Conservation (phyloP, 495 filamentous ascomycete species). For the Lasiosphaeria ovina region DNA sequence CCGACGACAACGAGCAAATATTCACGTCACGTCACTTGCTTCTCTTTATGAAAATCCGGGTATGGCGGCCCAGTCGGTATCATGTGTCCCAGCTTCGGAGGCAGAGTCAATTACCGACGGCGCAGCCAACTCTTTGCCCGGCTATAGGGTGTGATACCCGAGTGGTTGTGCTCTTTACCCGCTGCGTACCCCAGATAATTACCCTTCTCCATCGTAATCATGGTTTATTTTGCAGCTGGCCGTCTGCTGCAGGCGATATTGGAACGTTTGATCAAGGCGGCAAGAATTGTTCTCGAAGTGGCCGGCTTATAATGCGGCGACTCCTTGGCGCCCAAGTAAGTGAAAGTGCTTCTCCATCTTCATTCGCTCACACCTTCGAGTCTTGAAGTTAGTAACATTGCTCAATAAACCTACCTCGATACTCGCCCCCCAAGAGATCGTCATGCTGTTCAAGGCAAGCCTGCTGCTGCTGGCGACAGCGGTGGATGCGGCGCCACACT, state of each 20-base stretch:
- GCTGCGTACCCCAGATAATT: not conserved
- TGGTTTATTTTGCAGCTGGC: not conserved
- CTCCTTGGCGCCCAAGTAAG: too few relatives aligned
- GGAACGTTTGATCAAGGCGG: too few relatives aligned
- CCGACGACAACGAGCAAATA: too few relatives aligned
- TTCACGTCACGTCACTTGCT: not conserved
- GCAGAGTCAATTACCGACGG: not conserved
- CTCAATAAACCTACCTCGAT: not conserved
- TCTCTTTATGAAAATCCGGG: not conserved
- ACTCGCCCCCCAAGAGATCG: not conserved
- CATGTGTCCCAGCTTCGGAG: not conserved
- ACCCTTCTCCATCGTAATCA: not conserved
- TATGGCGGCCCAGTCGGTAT: not conserved
- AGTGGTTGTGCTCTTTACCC: constrained; percentile 1
- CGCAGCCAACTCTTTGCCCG: not conserved
- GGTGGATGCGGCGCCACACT: not conserved
- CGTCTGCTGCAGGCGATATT: too few relatives aligned
- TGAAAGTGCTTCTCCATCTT: too few relatives aligned
- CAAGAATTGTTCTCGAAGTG: too few relatives aligned
- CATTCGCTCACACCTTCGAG: too few relatives aligned
- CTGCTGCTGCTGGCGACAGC: not conserved
- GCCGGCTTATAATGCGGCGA: too few relatives aligned
- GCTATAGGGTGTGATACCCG: not conserved
- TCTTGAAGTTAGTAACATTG: not conserved
- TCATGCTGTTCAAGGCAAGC: constrained; percentile 1